A percentile compares a stretch with the other conserved stretches of the same genome.
These are phyloP conservation scores for Leccinum rimulosum DNA, from an alignment of 768 basidiomycete genomes.

Conservation along the genomic window DNA sequence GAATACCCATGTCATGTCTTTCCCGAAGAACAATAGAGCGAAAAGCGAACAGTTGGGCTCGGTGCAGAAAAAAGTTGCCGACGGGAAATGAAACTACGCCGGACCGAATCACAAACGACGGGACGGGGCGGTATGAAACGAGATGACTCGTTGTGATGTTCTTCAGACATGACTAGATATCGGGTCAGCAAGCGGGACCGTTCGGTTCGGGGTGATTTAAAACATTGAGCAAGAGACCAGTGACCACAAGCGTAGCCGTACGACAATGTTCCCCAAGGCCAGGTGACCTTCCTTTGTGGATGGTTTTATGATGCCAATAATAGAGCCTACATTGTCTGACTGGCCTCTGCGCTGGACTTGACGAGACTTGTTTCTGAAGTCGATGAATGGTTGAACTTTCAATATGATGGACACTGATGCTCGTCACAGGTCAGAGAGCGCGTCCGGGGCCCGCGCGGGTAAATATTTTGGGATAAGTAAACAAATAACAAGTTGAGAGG, in stretches of 20 bases:
- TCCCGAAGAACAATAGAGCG: background rate
- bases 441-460: too few species aligned
- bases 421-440: background rate
- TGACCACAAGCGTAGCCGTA: background rate
- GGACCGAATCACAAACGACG: background rate
- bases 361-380: conserved; percentile 8
- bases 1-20: background rate
- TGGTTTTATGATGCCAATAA: background rate
- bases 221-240: background rate
- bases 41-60: background rate
- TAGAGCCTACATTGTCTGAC: conserved; percentile 14
- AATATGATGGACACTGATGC: background rate
- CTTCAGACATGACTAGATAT: background rate
- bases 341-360: conserved; percentile 1
- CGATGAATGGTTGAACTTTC: background rate
- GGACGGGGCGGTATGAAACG: background rate
- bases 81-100: background rate
- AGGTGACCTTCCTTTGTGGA: background rate
- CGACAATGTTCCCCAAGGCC: background rate
- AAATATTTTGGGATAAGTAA: too few species aligned
- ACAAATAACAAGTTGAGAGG: background rate
- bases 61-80: background rate
- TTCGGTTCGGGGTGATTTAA: background rate
- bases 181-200: background rate
- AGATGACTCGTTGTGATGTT: background rate